Percentiles rank a stretch among this genome's conserved stretches.
Conservation (phyloP, 2,329 filamentous ascomycete species). For the Aspergillus fischeri region DNA sequence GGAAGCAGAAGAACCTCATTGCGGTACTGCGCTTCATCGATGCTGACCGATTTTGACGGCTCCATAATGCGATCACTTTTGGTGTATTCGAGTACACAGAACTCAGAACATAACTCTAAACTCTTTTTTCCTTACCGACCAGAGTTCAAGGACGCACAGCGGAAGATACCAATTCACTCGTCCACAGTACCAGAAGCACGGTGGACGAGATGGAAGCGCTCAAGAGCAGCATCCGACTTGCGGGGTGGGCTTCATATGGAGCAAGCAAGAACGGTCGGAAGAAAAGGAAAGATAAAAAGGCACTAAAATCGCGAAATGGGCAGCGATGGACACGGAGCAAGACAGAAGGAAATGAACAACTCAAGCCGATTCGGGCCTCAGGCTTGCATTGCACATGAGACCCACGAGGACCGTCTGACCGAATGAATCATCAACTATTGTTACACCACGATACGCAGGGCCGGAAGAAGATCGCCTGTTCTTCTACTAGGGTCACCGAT, state of each 20-base stretch:
- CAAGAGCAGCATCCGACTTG: slow-evolving; percentile 29
- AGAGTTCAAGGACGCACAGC: slow-evolving; percentile 6
- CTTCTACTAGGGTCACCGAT: not conserved
- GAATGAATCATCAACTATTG: not conserved
- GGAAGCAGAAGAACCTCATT: slow-evolving; percentile 31
- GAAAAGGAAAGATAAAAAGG: slow-evolving; percentile 9
- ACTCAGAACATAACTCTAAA: not conserved
- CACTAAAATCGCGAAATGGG: not conserved
- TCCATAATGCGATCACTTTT: slow-evolving; percentile 23
- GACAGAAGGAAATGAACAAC: not conserved
- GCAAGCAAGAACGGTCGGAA: not conserved
- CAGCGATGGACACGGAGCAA: not conserved
- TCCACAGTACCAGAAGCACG: slow-evolving; percentile 28
- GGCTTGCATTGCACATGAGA: not conserved
- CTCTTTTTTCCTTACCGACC: too few relatives aligned
- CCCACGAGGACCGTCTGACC: not conserved
- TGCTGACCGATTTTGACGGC: slow-evolving; percentile 9
- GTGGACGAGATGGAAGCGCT: slow-evolving; percentile 28
- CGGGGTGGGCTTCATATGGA: slow-evolving; percentile 6
- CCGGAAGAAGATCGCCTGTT: not conserved
- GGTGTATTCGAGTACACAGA: slow-evolving; percentile 5
- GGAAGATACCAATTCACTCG: slow-evolving; percentile 21
- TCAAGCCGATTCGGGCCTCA: not conserved
- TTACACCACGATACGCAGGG: not conserved
- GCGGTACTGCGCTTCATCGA: slow-evolving; percentile 39